These are phyloP conservation scores for Aspergillus ibericus DNA, from an alignment of 2,329 filamentous ascomycete genomes.

Conservation along the genomic window DNA sequence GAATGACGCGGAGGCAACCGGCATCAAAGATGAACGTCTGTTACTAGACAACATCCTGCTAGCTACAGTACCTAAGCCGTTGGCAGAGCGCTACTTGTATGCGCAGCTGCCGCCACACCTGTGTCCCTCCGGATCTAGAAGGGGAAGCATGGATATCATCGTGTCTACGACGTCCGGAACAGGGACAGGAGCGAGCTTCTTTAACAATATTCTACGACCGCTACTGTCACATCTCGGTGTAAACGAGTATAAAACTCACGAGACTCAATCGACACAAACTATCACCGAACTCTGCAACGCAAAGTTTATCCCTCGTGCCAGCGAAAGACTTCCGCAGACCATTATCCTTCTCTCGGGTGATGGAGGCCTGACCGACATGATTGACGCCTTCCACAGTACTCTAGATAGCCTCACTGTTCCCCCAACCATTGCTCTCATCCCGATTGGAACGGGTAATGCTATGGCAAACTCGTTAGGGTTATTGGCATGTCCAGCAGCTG, in stretches of 20 bases:
- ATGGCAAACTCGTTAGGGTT: slow-evolving; percentile 43
- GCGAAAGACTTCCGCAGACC: slow-evolving; percentile 53
- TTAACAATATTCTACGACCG: slow-evolving; percentile 56
- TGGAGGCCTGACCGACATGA: slow-evolving; percentile 77
- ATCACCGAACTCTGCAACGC: slow-evolving; percentile 63
- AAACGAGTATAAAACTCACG: slow-evolving; percentile 55
- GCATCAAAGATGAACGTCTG: neutral
- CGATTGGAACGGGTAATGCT: slow-evolving; percentile 53
- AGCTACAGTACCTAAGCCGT: slow-evolving; percentile 4
- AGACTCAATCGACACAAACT: slow-evolving; percentile 64
- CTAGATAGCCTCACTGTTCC: slow-evolving; percentile 39
- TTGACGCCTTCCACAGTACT: slow-evolving; percentile 62
- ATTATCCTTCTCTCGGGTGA: slow-evolving; percentile 84
- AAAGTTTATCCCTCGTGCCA: slow-evolving; percentile 52
- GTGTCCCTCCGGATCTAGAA: neutral
- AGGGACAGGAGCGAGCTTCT: slow-evolving; percentile 58
- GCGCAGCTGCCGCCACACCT: slow-evolving; percentile 25
- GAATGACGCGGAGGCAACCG: neutral
- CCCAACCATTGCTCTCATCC: slow-evolving; percentile 57
- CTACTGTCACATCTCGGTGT: slow-evolving; percentile 53
- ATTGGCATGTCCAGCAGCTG: slow-evolving; percentile 34
- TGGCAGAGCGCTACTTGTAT: slow-evolving; percentile 18
- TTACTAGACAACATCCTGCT: slow-evolving; percentile 21
- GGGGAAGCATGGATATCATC: slow-evolving; percentile 55
- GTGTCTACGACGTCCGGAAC: slow-evolving; percentile 68